phyloP scores from a whole-genome alignment of 495 filamentous ascomycete species.

The Talaromyces nanjingensis region DNA sequence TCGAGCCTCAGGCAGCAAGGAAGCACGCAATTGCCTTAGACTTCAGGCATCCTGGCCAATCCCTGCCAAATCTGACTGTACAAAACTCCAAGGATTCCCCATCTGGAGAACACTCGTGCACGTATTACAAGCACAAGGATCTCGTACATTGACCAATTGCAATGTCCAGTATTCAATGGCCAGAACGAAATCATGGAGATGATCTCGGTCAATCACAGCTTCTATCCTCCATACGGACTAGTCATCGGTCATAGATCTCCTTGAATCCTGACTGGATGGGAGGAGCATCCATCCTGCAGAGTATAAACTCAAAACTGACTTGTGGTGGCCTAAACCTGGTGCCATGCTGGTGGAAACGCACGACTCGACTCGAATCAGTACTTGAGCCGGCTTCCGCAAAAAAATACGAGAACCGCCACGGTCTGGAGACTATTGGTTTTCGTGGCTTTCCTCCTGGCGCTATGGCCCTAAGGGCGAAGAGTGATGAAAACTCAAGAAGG shows the following conservation, averaged over 20 bases:
- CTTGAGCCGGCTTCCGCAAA: neutral
- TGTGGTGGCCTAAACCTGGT: neutral
- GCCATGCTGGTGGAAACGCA: neutral
- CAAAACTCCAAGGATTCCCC: neutral
- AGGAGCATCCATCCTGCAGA: neutral
- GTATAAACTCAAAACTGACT: neutral
- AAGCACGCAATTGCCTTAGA: neutral
- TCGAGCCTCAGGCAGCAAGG: neutral
- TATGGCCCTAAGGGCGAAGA: neutral
- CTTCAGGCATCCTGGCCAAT: neutral
- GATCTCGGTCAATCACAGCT: neutral
- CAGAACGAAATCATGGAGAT: neutral
- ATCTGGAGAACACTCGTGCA: neutral
- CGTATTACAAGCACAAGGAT: neutral
- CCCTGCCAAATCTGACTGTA: neutral
- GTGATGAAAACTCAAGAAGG: neutral
- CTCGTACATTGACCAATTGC: neutral
- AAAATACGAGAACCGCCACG: neutral
- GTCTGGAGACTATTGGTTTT: neutral
- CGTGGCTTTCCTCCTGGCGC: neutral
- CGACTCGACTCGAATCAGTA: neutral
- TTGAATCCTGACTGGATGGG: neutral
- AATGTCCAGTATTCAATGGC: neutral
- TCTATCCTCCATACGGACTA: neutral
- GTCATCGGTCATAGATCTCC: neutral